Conservation (phyloP, 2,329 filamentous ascomycete species). For the Sporothrix luriei region DNA sequence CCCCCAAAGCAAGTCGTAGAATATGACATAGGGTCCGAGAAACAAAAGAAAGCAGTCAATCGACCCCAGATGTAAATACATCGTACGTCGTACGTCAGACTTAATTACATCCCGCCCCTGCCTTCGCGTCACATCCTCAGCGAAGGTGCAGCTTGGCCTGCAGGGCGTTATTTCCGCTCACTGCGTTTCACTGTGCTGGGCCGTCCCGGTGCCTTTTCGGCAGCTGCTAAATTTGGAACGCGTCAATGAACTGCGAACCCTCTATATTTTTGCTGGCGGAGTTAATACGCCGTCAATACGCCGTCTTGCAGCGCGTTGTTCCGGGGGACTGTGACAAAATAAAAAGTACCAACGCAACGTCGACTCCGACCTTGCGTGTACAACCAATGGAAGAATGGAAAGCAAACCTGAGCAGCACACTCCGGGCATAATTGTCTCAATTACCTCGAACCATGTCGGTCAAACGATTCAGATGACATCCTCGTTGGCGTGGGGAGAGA, state of each 20-base stretch:
- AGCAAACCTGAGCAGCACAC: too few species aligned
- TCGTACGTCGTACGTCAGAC: too few species aligned
- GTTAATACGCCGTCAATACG: background rate
- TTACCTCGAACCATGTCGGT: background rate
- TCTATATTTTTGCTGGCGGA: background rate
- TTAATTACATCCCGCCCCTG: background rate
- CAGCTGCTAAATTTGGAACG: slow-evolving; percentile 20
- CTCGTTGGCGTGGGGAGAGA: slow-evolving; percentile 8
- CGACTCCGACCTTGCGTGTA: too few species aligned
- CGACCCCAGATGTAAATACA: background rate
- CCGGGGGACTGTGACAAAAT: too few species aligned
- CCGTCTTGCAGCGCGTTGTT: too few species aligned
- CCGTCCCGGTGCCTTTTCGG: slow-evolving; percentile 30
- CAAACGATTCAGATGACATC: background rate
- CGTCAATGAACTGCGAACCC: background rate
- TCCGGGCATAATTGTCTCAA: slow-evolving; percentile 9
- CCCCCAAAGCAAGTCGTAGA: too few species aligned
- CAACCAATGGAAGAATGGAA: too few species aligned
- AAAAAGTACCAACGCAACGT: too few species aligned
- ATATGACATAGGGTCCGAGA: too few species aligned
- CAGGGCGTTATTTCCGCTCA: slow-evolving; percentile 20
- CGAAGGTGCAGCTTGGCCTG: background rate
- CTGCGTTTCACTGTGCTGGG: background rate
- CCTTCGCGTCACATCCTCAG: slow-evolving; percentile 10
- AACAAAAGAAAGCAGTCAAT: background rate